Percentiles rank a stretch among this genome's conserved stretches.
phyloP scores from a whole-genome alignment of 768 basidiomycete genomes.

The Flagelloscypha sp. region DNA sequence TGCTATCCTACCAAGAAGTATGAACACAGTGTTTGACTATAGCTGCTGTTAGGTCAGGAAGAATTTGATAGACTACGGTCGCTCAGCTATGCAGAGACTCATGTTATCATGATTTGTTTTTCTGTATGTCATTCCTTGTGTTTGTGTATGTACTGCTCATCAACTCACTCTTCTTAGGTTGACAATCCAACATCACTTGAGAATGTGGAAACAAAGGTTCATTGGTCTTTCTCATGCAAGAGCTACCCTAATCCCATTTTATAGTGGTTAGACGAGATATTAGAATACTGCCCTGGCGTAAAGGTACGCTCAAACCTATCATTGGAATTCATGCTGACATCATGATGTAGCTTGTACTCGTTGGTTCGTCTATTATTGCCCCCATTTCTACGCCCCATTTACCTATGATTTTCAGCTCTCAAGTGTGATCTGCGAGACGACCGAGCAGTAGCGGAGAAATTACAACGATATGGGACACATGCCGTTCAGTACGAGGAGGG shows the following conservation, averaged over 20 bases:
- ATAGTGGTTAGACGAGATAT: constrained; percentile 90
- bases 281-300: constrained; percentile 91
- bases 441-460: constrained; percentile 54
- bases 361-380: constrained; percentile 49
- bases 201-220: constrained; percentile 89
- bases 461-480: constrained; percentile 60
- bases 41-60: constrained; percentile 67
- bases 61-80: constrained; percentile 92
- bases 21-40: constrained; percentile 11
- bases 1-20: constrained; percentile 1
- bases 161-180: constrained; percentile 37
- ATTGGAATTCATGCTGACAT: too few relatives aligned
- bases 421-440: constrained; percentile 97
- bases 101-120: constrained; percentile 94
- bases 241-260: constrained; percentile 4
- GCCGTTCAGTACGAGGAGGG: constrained; percentile 92
- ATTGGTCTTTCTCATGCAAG: constrained; percentile 1
- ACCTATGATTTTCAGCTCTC: constrained; percentile 45
- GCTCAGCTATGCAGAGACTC: constrained; percentile 93
- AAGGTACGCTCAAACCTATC: constrained; percentile 46
- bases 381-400: constrained; percentile 6
- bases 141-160: constrained; percentile 7
- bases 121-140: constrained; percentile 45
- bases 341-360: constrained; percentile 88
- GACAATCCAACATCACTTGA: constrained; percentile 94